Evolutionary conservation across 2,329 filamentous ascomycete species (phyloP).

Genomic region (Aspergillus pseudoterreus): DNA sequence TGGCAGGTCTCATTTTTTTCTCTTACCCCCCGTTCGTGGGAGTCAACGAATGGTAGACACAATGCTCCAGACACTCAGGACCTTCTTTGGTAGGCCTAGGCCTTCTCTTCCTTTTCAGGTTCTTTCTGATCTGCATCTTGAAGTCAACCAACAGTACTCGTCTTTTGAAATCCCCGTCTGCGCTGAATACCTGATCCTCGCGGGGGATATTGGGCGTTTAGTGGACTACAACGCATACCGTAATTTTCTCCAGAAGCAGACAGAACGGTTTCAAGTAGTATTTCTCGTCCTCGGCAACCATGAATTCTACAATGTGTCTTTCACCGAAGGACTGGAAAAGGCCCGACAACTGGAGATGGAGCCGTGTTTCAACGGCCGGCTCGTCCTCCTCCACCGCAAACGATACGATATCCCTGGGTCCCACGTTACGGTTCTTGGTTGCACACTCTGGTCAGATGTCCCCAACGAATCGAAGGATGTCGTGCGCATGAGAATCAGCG

Average conservation of each 20-base stretch:
- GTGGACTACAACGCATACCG: conserved; percentile 23
- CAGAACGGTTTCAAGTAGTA: conserved; percentile 15
- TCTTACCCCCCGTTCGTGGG: no score
- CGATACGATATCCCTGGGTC: conserved; percentile 25
- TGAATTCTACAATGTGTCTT: conserved; percentile 25
- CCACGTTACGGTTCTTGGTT: conserved; percentile 52
- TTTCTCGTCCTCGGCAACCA: conserved; percentile 27
- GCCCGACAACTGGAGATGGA: conserved; percentile 27
- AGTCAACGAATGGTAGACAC: not conserved
- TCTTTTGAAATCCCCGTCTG: conserved; percentile 19
- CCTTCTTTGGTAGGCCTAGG: conserved; percentile 3
- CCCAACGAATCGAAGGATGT: conserved; percentile 34
- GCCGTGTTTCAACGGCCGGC: conserved; percentile 18
- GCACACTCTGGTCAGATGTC: conserved; percentile 56
- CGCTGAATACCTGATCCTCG: conserved; percentile 20
- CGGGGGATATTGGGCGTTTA: conserved; percentile 23
- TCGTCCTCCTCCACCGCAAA: conserved; percentile 24
- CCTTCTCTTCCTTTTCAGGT: conserved; percentile 19
- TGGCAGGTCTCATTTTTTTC: no score
- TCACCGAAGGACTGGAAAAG: conserved; percentile 17
- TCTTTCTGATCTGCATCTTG: conserved; percentile 30
- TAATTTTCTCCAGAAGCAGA: conserved; percentile 21
- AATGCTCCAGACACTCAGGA: conserved; percentile 10
- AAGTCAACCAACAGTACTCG: conserved; percentile 23
- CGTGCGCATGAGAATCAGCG: conserved; percentile 47